Conservation (phyloP, 1,284 basidiomycete genomes). For the Spongispora temasekensis region DNA sequence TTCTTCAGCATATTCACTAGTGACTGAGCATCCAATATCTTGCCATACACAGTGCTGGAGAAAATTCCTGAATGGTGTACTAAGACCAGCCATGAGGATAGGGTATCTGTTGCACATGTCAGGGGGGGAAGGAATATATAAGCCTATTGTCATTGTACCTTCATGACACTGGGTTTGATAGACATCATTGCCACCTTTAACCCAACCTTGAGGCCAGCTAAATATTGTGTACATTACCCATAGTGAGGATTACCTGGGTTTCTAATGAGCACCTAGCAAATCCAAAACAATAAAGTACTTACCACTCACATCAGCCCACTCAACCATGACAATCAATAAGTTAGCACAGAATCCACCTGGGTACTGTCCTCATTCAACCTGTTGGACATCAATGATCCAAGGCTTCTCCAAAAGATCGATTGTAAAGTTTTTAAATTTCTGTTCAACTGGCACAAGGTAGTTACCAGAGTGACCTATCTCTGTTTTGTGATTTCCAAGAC, state of each 20-base stretch:
- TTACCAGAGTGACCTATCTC: slow-evolving; percentile 59
- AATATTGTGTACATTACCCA: slow-evolving; percentile 97
- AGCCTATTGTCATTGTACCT: slow-evolving; percentile 51
- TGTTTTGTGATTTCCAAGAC: slow-evolving; percentile 59
- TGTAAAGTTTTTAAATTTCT: slow-evolving; percentile 57
- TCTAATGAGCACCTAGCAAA: slow-evolving; percentile 7
- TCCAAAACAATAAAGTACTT: slow-evolving; percentile 28
- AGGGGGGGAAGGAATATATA: neutral
- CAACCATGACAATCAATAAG: slow-evolving; percentile 93
- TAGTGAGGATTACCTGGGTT: slow-evolving; percentile 71
- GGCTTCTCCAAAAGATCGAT: slow-evolving; percentile 93
- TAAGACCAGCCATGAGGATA: slow-evolving; percentile 97
- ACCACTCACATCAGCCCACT: slow-evolving; percentile 90
- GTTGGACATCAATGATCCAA: slow-evolving; percentile 92
- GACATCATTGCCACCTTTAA: slow-evolving; percentile 97
- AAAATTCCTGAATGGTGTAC: slow-evolving; percentile 98
- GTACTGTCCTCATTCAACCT: slow-evolving; percentile 92
- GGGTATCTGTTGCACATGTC: slow-evolving; percentile 70
- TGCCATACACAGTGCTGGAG: slow-evolving; percentile 92
- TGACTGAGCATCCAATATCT: slow-evolving; percentile 85
- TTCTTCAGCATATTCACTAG: slow-evolving; percentile 76
- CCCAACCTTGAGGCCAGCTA: slow-evolving; percentile 80
- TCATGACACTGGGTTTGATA: slow-evolving; percentile 99
- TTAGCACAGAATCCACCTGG: slow-evolving; percentile 83
- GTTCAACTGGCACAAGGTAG: slow-evolving; percentile 64